Conservation (phyloP, 2,329 filamentous ascomycete genomes). For the Trichophaea hybrida region DNA sequence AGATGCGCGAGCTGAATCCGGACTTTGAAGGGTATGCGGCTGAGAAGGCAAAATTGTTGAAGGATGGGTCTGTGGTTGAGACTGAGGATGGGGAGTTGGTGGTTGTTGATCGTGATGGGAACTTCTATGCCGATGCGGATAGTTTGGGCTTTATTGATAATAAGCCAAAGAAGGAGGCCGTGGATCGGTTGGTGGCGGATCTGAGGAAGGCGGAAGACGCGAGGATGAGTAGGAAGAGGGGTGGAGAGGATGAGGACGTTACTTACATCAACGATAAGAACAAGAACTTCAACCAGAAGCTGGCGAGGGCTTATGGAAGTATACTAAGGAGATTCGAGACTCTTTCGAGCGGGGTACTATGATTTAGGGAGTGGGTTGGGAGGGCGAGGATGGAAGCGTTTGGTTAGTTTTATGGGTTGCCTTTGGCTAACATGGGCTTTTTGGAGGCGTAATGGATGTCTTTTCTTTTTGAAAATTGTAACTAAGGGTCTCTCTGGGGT, state of each 20-base stretch:
- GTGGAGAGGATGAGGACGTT: constrained; percentile 77
- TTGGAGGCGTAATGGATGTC: too few species aligned
- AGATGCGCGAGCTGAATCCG: constrained; percentile 61
- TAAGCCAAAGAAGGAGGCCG: constrained; percentile 70
- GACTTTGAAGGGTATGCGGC: constrained; percentile 74
- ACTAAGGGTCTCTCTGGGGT: too few species aligned
- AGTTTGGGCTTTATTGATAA: constrained; percentile 68
- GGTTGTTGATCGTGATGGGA: constrained; percentile 79
- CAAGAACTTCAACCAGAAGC: constrained; percentile 98
- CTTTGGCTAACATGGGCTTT: too few species aligned
- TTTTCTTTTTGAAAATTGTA: too few species aligned
- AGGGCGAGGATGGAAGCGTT: constrained; percentile 12
- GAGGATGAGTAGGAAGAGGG: constrained; percentile 68
- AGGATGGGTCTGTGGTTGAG: constrained; percentile 82
- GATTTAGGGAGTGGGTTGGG: constrained; percentile 44
- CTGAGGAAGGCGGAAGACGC: constrained; percentile 77
- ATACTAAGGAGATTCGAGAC: constrained; percentile 90
- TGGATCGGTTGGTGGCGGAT: constrained; percentile 77
- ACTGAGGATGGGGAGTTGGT: constrained; percentile 90
- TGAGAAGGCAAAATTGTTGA: constrained; percentile 73
- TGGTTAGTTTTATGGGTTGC: too few species aligned
- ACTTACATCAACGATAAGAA: constrained; percentile 99
- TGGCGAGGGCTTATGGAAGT: constrained; percentile 92
- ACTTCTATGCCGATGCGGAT: constrained; percentile 80
- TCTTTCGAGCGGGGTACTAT: constrained; percentile 96